These are phyloP conservation scores for Yarrowia keelungensis DNA, from an alignment of 805 yeast genomes.

Conservation along the genomic window DNA sequence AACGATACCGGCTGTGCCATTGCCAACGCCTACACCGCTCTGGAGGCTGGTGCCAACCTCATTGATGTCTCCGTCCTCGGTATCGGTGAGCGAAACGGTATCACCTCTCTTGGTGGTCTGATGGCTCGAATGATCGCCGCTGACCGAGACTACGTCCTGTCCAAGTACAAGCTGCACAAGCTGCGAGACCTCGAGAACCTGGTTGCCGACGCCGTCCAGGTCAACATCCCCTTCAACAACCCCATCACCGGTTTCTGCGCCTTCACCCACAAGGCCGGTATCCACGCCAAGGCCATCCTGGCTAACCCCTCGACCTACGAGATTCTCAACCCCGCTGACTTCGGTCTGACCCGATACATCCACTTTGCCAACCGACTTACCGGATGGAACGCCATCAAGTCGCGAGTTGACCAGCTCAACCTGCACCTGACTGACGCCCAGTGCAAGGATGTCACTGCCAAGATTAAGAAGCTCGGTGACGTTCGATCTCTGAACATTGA, in stretches of 20 bases:
- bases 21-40: constrained; percentile 97
- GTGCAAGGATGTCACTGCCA: constrained; percentile 91
- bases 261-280: constrained; percentile 98
- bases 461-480: constrained; percentile 94
- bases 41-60: constrained; percentile 95
- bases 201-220: constrained; percentile 97
- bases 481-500: constrained; percentile 93
- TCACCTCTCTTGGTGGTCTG: constrained; percentile 95
- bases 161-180: constrained; percentile 94
- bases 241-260: constrained; percentile 99
- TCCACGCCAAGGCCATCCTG: constrained; percentile 97
- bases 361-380: constrained; percentile 98
- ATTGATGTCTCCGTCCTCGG: constrained; percentile 96
- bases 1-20: constrained; percentile 99
- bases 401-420: constrained; percentile 96
- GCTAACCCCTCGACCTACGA: constrained; percentile 99
- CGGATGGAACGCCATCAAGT: constrained; percentile 99
- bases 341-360: constrained; percentile 93
- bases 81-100: constrained; percentile 98
- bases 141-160: constrained; percentile 91
- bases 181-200: constrained; percentile 93
- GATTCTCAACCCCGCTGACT: constrained; percentile 91
- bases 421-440: constrained; percentile 88
- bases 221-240: constrained; percentile 96
- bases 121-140: constrained; percentile 99